Evolutionary conservation across 768 basidiomycete species (phyloP).

Genomic region (Dendrothele bispora): DNA sequence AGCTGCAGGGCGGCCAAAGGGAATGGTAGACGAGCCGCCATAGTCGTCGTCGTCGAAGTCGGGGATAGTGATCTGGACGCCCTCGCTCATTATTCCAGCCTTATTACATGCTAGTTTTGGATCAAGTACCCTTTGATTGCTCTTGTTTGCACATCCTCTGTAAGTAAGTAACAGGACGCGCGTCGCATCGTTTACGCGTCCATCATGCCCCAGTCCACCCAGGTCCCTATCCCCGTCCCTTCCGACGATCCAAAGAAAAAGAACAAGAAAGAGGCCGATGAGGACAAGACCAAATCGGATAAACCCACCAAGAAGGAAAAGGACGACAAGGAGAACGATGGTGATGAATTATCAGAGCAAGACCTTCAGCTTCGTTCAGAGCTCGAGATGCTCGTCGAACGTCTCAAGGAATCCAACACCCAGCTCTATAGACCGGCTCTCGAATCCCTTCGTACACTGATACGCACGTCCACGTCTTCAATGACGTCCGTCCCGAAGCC

Average conservation of each 20-base stretch:
- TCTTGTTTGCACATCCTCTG: too few relatives aligned
- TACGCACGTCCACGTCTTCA: constrained; percentile 94
- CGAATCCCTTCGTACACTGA: constrained; percentile 90
- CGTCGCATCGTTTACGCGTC: constrained; percentile 42
- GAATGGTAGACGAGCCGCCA: constrained; percentile 52
- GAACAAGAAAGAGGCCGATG: constrained; percentile 46
- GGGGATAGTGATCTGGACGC: constrained; percentile 67
- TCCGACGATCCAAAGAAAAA: constrained; percentile 80
- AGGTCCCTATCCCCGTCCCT: constrained; percentile 60
- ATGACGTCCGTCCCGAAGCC: constrained; percentile 99
- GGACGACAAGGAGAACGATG: constrained; percentile 56
- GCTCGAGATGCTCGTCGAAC: constrained; percentile 95
- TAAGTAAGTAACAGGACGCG: constrained; percentile 42
- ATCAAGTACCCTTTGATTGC: too few relatives aligned
- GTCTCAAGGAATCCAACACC: constrained; percentile 87
- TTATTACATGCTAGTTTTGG: too few relatives aligned
- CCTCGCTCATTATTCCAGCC: constrained; percentile 36
- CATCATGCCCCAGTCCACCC: constrained; percentile 59
- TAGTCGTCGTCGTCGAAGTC: constrained; percentile 82
- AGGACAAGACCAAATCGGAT: constrained; percentile 56
- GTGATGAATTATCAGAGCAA: constrained; percentile 92
- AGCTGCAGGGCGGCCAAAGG: constrained; percentile 62
- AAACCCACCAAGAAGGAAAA: constrained; percentile 54
- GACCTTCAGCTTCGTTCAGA: constrained; percentile 91
- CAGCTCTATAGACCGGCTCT: constrained; percentile 86